A percentile compares a stretch with the other conserved stretches of the same genome.
Conservation (phyloP, 108 stramenopile genomes). For the Licmophora abbreviata region DNA sequence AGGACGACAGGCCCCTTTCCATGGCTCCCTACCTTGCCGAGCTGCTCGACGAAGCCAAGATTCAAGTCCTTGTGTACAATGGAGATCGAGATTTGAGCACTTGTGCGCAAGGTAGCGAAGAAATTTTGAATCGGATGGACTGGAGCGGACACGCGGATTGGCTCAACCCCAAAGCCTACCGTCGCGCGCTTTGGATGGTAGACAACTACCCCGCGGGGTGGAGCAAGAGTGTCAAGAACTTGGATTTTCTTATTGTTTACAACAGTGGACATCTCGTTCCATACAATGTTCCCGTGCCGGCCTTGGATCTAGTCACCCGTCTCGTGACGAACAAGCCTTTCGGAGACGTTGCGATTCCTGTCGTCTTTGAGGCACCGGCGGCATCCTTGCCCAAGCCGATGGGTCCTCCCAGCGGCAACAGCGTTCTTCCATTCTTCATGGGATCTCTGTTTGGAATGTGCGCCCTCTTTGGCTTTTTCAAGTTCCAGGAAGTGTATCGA, state of each 20-base stretch:
- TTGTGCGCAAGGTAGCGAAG: slow-evolving; percentile 48
- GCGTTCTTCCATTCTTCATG: no score
- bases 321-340: slow-evolving; percentile 31
- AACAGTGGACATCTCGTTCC: slow-evolving; percentile 70
- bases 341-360: slow-evolving; percentile 39
- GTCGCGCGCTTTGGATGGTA: no score
- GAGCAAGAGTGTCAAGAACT: slow-evolving; percentile 14
- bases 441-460: no score
- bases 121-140: slow-evolving; percentile 46
- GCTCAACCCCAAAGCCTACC: no score
- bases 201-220: no score
- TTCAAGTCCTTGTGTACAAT: slow-evolving; percentile 59
- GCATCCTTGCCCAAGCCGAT: no score
- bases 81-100: slow-evolving; percentile 69
- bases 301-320: slow-evolving; percentile 46
- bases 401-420: no score
- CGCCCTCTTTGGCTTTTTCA: no score
- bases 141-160: slow-evolving; percentile 49
- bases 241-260: slow-evolving; percentile 54
- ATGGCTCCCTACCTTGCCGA: slow-evolving; percentile 61
- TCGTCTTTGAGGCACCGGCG: no score
- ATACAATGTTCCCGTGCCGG: slow-evolving; percentile 36
- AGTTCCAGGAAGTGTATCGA: no score
- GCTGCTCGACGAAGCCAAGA: slow-evolving; percentile 54
- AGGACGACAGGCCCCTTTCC: slow-evolving; percentile 46